These are phyloP conservation scores for Paramecium pentaurelia DNA, from an alignment of 73 alveolate genomes.

Conservation along the genomic window DNA sequence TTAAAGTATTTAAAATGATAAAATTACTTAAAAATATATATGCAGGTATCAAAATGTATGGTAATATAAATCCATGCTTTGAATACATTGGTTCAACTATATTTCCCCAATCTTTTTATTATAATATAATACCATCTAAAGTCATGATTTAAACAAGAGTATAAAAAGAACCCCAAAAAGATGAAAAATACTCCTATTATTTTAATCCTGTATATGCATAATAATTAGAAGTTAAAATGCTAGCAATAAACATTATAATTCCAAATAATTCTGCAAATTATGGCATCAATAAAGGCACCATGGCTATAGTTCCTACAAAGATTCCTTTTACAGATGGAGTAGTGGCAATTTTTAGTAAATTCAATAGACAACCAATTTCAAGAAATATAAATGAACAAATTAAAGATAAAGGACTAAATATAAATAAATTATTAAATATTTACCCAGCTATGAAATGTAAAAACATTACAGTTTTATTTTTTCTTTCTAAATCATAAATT, in stretches of 20 bases:
- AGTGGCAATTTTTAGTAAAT: background rate
- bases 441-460: conserved; percentile 41
- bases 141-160: conserved; percentile 25
- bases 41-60: background rate
- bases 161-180: conserved; percentile 34
- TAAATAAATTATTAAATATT: no score
- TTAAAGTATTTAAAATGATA: conserved; percentile 13
- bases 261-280: conserved; percentile 8
- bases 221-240: conserved; percentile 27
- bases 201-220: background rate
- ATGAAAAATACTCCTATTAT: conserved; percentile 1
- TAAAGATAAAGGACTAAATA: background rate
- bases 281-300: conserved; percentile 19
- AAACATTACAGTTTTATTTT: background rate
- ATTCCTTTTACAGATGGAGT: conserved; percentile 26
- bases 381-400: background rate
- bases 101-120: background rate
- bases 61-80: background rate
- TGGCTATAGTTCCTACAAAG: background rate
- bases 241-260: conserved; percentile 20
- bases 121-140: background rate
- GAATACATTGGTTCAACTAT: conserved; percentile 19
- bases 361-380: conserved; percentile 24
- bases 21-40: conserved; percentile 28
- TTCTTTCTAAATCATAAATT: conserved; percentile 12